Conservation (phyloP, 148 eudicot genomes). For the Camellia sinensis region DNA sequence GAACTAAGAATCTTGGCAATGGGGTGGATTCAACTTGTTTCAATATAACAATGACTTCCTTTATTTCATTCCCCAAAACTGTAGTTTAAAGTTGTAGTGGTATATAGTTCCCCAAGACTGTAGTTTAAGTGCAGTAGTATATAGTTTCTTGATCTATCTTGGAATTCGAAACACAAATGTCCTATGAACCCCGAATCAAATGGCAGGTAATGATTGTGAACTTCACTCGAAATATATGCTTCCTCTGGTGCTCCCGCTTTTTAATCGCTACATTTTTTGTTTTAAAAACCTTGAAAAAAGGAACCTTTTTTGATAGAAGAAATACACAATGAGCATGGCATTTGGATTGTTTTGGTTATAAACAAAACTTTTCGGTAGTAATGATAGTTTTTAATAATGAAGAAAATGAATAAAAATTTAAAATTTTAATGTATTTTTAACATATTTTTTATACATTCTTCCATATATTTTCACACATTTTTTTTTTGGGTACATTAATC, state of each 20-base stretch:
- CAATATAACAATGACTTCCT: conserved; percentile 23
- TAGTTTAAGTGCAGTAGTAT: too few species aligned
- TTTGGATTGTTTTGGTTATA: too few species aligned
- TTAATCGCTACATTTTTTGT: not conserved
- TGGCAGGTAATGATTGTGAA: not conserved
- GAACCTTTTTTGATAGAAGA: not conserved
- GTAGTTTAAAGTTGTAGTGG: conserved; percentile 1
- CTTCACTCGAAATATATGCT: not conserved
- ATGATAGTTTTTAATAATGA: too few species aligned
- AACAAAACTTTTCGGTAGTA: too few species aligned
- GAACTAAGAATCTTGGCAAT: conserved; percentile 11
- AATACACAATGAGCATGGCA: too few species aligned
- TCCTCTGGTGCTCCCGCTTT: not conserved
- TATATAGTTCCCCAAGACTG: too few species aligned
- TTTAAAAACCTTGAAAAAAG: not conserved
- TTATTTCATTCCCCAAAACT: conserved; percentile 56
- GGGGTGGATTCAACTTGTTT: conserved; percentile 30
- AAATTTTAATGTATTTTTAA: too few species aligned
- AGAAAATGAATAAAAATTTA: too few species aligned
- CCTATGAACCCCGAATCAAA: conserved; percentile 19
- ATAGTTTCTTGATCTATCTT: conserved; percentile 4
- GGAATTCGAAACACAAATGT: conserved; percentile 25
- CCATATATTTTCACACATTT: too few species aligned
- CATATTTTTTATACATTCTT: too few species aligned
- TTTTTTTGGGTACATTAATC: too few species aligned